Evolutionary conservation across 2,329 filamentous ascomycete genomes (phyloP).

Genomic region (Exophiala phaeomuriformis): DNA sequence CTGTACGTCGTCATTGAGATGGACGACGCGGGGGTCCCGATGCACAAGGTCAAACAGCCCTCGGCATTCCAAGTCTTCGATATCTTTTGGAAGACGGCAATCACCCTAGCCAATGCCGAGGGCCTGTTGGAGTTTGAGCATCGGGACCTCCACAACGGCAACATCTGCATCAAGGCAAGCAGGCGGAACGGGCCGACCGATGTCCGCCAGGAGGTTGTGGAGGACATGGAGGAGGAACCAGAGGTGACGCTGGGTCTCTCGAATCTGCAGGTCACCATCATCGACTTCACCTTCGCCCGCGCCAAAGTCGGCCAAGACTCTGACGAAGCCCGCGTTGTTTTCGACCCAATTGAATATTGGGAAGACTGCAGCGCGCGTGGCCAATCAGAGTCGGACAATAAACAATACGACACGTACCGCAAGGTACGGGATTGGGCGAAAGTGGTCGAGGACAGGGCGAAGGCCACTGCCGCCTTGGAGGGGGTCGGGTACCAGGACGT

Average conservation of each 20-base stretch:
- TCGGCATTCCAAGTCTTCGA: constrained; percentile 49
- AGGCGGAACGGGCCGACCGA: constrained; percentile 33
- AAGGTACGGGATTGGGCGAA: constrained; percentile 14
- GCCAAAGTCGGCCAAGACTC: constrained; percentile 39
- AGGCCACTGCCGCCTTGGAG: constrained; percentile 27
- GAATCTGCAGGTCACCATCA: constrained; percentile 55
- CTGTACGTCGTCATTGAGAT: constrained; percentile 60
- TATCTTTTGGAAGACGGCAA: constrained; percentile 60
- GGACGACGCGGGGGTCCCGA: constrained; percentile 56
- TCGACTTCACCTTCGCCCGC: constrained; percentile 62
- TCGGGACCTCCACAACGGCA: constrained; percentile 60
- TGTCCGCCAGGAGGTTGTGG: constrained; percentile 29
- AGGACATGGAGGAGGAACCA: constrained; percentile 29
- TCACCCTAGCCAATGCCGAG: constrained; percentile 56
- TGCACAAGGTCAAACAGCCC: constrained; percentile 42
- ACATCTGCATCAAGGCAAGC: constrained; percentile 51
- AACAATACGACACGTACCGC: constrained; percentile 15
- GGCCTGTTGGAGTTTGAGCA: constrained; percentile 56
- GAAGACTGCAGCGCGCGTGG: constrained; percentile 10
- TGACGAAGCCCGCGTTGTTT: constrained; percentile 10
- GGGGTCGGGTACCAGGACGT: constrained; percentile 32
- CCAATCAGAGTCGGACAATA: constrained; percentile 10
- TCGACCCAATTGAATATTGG: constrained; percentile 15
- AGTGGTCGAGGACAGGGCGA: constrained; percentile 20
- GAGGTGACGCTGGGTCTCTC: constrained; percentile 45